These are phyloP conservation scores for Aspergillus biplanus DNA, from an alignment of 495 filamentous ascomycete genomes.

Conservation along the genomic window DNA sequence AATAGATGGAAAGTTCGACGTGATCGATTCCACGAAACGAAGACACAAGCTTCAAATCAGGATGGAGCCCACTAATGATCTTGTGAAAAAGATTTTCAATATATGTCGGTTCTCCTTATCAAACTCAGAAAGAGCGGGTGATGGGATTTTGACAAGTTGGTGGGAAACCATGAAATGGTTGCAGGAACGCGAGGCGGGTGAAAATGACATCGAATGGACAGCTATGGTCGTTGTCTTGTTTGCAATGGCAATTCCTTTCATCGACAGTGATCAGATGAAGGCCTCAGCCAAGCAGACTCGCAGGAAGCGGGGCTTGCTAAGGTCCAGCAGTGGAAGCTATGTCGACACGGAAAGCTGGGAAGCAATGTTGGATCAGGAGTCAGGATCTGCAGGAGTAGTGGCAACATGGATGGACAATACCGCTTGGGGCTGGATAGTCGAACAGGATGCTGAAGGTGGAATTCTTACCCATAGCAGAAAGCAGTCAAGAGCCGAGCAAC, in stretches of 20 bases:
- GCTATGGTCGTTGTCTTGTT: slow-evolving; percentile 74
- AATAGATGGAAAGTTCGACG: slow-evolving; percentile 61
- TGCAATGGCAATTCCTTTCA: slow-evolving; percentile 58
- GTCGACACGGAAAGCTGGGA: slow-evolving; percentile 64
- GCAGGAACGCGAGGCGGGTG: slow-evolving; percentile 48
- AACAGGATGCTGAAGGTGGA: slow-evolving; percentile 52
- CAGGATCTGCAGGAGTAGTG: slow-evolving; percentile 56
- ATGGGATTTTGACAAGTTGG: slow-evolving; percentile 71
- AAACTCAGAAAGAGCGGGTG: slow-evolving; percentile 57
- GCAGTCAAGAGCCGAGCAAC: slow-evolving; percentile 28
- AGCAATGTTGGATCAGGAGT: slow-evolving; percentile 60
- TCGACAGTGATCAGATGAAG: slow-evolving; percentile 40
- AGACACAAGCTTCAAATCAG: slow-evolving; percentile 68
- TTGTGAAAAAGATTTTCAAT: slow-evolving; percentile 62
- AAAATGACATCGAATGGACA: slow-evolving; percentile 74
- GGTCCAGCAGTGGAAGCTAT: slow-evolving; percentile 63
- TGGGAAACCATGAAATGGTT: slow-evolving; percentile 78
- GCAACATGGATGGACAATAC: slow-evolving; percentile 67
- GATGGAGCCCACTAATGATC: slow-evolving; percentile 63
- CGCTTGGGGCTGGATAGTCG: slow-evolving; percentile 76
- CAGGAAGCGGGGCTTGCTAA: slow-evolving; percentile 55
- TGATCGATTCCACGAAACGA: slow-evolving; percentile 61
- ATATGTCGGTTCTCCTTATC: slow-evolving; percentile 66
- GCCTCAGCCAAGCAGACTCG: slow-evolving; percentile 44
- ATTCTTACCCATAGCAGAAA: slow-evolving; percentile 27